Evolutionary conservation across 805 yeast species (phyloP).

Genomic region (Diddensiella caesifluorescens): DNA sequence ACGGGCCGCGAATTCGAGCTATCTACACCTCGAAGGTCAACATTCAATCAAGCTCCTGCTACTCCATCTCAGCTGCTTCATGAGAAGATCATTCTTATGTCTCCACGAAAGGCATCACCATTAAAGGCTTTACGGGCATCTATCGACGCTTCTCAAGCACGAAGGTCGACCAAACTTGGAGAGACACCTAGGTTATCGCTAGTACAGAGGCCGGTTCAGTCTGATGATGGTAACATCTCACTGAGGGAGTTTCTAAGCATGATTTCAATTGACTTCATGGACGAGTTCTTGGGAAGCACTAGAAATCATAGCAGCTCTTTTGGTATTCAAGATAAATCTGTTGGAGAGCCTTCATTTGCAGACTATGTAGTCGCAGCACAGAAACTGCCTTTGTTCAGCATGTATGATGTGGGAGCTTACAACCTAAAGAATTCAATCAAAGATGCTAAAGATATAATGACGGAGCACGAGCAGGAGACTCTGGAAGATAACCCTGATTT

Average conservation of each 20-base stretch:
- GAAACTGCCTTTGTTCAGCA: constrained; percentile 41
- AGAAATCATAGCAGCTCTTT: constrained; percentile 20
- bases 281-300: constrained; percentile 21
- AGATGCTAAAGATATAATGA: constrained; percentile 45
- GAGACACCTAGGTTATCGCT: too few species aligned
- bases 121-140: neutral
- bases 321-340: constrained; percentile 16
- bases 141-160: neutral
- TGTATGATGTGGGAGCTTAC: constrained; percentile 49
- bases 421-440: constrained; percentile 48
- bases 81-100: constrained; percentile 10
- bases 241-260: constrained; percentile 25
- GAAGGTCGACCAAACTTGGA: neutral
- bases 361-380: constrained; percentile 40
- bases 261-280: constrained; percentile 30
- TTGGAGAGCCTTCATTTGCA: constrained; percentile 21
- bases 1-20: too few species aligned
- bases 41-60: too few species aligned
- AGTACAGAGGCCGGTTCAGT: neutral
- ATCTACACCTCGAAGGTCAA: too few species aligned
- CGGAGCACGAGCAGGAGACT: constrained; percentile 44
- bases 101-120: constrained; percentile 7
- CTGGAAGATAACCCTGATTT: constrained; percentile 44
- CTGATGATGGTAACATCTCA: constrained; percentile 15
- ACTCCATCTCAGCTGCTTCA: constrained; percentile 12